phyloP scores from a whole-genome alignment of 345 rosid species.

The Hibiscus syriacus region DNA sequence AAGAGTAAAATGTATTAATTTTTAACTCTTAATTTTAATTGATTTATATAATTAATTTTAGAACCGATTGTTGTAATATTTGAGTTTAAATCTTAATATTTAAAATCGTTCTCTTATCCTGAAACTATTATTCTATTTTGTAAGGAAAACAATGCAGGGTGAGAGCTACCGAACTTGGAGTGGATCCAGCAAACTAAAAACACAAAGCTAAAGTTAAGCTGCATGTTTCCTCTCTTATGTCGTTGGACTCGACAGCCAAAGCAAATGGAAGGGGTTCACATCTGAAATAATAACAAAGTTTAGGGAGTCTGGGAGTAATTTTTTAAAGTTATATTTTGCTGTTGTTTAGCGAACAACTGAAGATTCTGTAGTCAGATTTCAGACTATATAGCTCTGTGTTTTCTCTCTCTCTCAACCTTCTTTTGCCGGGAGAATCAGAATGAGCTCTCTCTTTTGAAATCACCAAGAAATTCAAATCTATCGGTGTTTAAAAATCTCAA shows the following conservation, averaged over 20 bases:
- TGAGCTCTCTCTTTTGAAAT: slow-evolving; percentile 26
- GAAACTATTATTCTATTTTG: background rate
- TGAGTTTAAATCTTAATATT: no score
- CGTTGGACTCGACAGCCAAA: slow-evolving; percentile 3
- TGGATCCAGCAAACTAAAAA: background rate
- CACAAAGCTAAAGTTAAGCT: background rate
- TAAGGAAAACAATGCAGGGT: background rate
- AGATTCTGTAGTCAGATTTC: slow-evolving; percentile 40
- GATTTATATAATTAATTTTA: background rate
- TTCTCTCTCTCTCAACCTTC: slow-evolving; percentile 11
- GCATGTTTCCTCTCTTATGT: background rate
- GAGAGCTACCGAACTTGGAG: background rate
- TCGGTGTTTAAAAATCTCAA: background rate
- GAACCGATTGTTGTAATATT: no score
- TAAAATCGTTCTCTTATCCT: no score
- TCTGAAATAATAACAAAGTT: slow-evolving; percentile 14
- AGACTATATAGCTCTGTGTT: background rate
- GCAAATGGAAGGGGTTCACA: slow-evolving; percentile 3
- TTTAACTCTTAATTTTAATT: background rate
- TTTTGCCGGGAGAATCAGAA: slow-evolving; percentile 42
- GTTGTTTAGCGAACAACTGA: slow-evolving; percentile 31
- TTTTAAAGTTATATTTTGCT: slow-evolving; percentile 22
- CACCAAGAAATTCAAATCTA: background rate
- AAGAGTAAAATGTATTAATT: background rate
- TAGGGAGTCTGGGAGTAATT: slow-evolving; percentile 22